phyloP scores from a whole-genome alignment of 331 rosid genomes.

The Rosa hybrid region DNA sequence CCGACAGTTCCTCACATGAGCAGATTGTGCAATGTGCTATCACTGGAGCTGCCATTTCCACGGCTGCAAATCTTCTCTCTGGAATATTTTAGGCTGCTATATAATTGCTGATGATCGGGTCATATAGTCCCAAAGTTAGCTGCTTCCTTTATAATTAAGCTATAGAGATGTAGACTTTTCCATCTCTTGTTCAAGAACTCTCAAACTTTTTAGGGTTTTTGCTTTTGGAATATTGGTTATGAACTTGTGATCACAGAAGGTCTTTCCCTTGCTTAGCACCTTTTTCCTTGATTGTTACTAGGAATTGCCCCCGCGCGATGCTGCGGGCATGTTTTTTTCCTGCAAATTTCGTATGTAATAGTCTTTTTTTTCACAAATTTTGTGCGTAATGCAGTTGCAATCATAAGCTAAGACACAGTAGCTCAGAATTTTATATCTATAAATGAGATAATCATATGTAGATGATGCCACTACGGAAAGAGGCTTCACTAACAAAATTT shows the following conservation, averaged over 20 bases:
- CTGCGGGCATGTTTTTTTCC: too few relatives aligned
- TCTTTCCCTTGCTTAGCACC: too few relatives aligned
- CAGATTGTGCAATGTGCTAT: conserved; percentile 82
- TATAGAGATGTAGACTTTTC: background rate
- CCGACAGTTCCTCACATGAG: conserved; percentile 66
- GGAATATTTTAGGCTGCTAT: conserved; percentile 50
- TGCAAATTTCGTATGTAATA: too few relatives aligned
- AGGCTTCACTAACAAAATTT: too few relatives aligned
- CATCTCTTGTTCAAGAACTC: background rate
- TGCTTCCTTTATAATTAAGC: background rate
- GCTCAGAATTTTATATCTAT: too few relatives aligned
- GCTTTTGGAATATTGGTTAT: background rate
- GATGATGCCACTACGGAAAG: too few relatives aligned
- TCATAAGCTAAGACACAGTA: too few relatives aligned
- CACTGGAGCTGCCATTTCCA: conserved; percentile 84
- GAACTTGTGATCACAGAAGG: background rate
- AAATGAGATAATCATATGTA: too few relatives aligned
- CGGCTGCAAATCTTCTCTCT: conserved; percentile 80
- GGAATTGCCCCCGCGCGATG: too few relatives aligned
- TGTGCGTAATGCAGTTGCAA: too few relatives aligned
- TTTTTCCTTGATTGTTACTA: background rate
- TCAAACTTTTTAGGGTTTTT: background rate
- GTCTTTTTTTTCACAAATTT: too few relatives aligned
- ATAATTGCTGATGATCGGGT: background rate
- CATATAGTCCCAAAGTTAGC: background rate